A percentile compares a stretch with the other conserved stretches of the same genome.
Conservation (phyloP, 1,139 yeast genomes). For the Blastobotrys elegans region DNA sequence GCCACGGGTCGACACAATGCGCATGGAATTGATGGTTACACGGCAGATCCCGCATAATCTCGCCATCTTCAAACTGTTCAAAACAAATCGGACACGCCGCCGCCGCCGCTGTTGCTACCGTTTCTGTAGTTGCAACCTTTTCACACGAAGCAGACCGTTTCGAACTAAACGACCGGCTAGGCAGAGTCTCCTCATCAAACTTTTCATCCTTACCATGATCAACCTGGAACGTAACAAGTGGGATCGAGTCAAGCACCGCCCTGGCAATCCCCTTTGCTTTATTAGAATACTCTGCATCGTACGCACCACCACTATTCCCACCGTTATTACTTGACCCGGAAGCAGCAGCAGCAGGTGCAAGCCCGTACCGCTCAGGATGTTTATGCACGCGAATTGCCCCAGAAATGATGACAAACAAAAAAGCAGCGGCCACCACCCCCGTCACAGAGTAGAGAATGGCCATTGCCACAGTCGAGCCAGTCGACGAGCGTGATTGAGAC, state of each 20-base stretch:
- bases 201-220: background rate
- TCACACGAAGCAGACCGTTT: conserved; percentile 2
- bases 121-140: background rate
- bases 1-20: conserved; percentile 79
- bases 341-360: conserved; percentile 17
- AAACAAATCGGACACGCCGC: conserved; percentile 78
- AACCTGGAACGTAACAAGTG: conserved; percentile 28
- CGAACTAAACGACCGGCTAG: background rate
- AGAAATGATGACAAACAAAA: conserved; percentile 31
- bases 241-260: conserved; percentile 37
- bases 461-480: conserved; percentile 29
- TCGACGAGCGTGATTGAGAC: conserved; percentile 5
- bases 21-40: conserved; percentile 84
- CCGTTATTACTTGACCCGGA: conserved; percentile 15
- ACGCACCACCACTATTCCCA: conserved; percentile 19
- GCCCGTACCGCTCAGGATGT: conserved; percentile 36
- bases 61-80: conserved; percentile 50
- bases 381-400: conserved; percentile 35
- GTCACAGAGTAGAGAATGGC: conserved; percentile 31
- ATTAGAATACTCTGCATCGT: conserved; percentile 18
- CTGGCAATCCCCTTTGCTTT: conserved; percentile 35
- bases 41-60: conserved; percentile 60
- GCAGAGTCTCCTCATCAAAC: background rate
- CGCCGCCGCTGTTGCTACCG: conserved; percentile 46
- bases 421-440: conserved; percentile 31